Evolutionary conservation across 2,329 filamentous ascomycete genomes (phyloP).

Genomic region (Fusarium torulosum): DNA sequence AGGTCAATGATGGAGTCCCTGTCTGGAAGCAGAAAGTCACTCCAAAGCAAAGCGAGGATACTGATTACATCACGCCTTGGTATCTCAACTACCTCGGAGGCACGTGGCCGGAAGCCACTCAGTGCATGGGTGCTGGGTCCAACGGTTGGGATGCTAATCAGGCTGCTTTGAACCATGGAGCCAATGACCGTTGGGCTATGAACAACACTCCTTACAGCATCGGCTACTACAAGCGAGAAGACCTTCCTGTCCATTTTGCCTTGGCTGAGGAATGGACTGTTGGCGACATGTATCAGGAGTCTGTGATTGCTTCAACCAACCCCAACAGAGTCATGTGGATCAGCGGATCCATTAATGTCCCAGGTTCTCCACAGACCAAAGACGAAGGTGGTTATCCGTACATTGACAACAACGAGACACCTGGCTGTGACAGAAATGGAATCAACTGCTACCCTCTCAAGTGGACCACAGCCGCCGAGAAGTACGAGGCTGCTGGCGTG

Average conservation of each 20-base stretch:
- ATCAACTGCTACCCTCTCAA: conserved; percentile 23
- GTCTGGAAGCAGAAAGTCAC: conserved; percentile 19
- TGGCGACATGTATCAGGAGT: conserved; percentile 67
- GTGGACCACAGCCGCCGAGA: conserved; percentile 20
- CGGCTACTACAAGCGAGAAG: conserved; percentile 7
- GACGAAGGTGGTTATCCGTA: conserved; percentile 33
- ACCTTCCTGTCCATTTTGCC: conserved; percentile 8
- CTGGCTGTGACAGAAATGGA: conserved; percentile 1
- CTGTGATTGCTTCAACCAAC: conserved; percentile 64
- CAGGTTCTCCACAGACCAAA: conserved; percentile 51
- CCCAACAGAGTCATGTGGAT: conserved; percentile 66
- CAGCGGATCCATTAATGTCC: conserved; percentile 64
- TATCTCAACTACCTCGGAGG: conserved; percentile 67
- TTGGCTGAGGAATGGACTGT: conserved; percentile 21
- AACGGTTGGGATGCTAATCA: conserved; percentile 67
- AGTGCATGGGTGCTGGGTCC: conserved; percentile 65
- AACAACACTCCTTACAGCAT: conserved; percentile 46
- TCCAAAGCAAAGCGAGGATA: not conserved
- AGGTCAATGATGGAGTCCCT: conserved; percentile 8
- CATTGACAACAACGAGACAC: conserved; percentile 23
- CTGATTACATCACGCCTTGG: conserved; percentile 53
- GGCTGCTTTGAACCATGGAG: conserved; percentile 61
- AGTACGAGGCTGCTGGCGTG: conserved; percentile 20
- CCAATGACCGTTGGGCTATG: conserved; percentile 66
- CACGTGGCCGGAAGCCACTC: conserved; percentile 63